These are phyloP conservation scores for Solanum megistacrolobum DNA, from an alignment of 257 asterid species.

Conservation along the genomic window DNA sequence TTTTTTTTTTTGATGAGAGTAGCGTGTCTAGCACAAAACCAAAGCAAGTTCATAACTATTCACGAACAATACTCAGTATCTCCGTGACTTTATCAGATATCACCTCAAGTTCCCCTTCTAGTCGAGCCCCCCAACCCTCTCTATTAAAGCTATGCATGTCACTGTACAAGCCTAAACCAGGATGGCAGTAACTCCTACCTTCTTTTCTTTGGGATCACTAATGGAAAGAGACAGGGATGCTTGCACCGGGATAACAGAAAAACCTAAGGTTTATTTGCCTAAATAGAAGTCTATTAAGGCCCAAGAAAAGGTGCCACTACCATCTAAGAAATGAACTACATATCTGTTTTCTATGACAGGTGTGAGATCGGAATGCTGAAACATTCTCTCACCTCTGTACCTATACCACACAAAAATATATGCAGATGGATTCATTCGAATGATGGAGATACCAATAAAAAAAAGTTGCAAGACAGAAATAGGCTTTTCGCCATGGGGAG, in stretches of 20 bases:
- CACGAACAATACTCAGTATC: not conserved
- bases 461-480: not conserved
- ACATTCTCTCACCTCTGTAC: not conserved
- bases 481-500: slow-evolving; percentile 2
- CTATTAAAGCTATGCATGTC: not conserved
- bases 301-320: not conserved
- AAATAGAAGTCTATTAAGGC: not conserved
- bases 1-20: not conserved
- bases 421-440: not conserved
- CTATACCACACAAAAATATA: not conserved
- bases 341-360: not conserved
- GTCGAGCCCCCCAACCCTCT: not conserved
- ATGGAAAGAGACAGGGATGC: not conserved
- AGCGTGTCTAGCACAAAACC: not conserved
- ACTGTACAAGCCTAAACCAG: not conserved
- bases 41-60: not conserved
- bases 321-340: not conserved
- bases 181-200: not conserved
- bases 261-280: not conserved
- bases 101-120: not conserved
- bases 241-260: not conserved
- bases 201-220: not conserved
- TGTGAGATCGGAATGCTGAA: not conserved
- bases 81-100: not conserved
- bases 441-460: not conserved